A percentile compares a stretch with the other conserved stretches of the same genome.
These are phyloP conservation scores for Irpex lacteus DNA, from an alignment of 1,284 basidiomycete genomes.

Conservation along the genomic window DNA sequence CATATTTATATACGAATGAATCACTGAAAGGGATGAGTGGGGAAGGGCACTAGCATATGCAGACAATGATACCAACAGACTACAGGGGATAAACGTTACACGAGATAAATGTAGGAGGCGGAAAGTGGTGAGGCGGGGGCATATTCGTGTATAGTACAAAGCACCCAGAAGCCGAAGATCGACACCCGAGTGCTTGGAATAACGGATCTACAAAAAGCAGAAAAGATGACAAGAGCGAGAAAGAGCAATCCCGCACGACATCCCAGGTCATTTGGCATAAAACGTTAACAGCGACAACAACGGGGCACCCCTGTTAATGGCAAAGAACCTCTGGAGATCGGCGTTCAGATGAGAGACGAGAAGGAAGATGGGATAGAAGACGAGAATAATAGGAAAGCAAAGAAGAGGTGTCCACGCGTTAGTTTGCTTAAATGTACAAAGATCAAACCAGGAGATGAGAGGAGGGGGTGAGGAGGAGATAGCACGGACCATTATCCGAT, in stretches of 20 bases:
- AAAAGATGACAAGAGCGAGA: background rate
- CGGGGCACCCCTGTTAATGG: slow-evolving; percentile 10
- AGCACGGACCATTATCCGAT: slow-evolving; percentile 8
- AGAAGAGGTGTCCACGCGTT: background rate
- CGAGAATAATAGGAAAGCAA: background rate
- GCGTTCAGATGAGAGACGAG: slow-evolving; percentile 3
- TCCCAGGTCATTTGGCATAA: slow-evolving; percentile 13
- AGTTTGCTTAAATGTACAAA: slow-evolving; percentile 1
- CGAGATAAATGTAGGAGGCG: background rate
- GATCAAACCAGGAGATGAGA: background rate
- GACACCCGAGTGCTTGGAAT: background rate
- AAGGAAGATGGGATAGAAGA: background rate
- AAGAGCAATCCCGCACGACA: slow-evolving; percentile 3
- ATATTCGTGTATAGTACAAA: background rate
- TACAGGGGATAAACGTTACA: too few relatives aligned
- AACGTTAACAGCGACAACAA: slow-evolving; percentile 8
- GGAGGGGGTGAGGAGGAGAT: background rate
- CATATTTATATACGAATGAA: too few relatives aligned
- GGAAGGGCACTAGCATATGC: too few relatives aligned
- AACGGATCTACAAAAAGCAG: background rate
- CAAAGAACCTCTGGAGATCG: slow-evolving; percentile 13
- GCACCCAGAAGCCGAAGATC: too few relatives aligned
- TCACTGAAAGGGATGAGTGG: too few relatives aligned
- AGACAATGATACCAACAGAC: too few relatives aligned
- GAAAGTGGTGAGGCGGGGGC: background rate